phyloP scores from a whole-genome alignment of 768 basidiomycete genomes.

The Lyophyllum decastes region DNA sequence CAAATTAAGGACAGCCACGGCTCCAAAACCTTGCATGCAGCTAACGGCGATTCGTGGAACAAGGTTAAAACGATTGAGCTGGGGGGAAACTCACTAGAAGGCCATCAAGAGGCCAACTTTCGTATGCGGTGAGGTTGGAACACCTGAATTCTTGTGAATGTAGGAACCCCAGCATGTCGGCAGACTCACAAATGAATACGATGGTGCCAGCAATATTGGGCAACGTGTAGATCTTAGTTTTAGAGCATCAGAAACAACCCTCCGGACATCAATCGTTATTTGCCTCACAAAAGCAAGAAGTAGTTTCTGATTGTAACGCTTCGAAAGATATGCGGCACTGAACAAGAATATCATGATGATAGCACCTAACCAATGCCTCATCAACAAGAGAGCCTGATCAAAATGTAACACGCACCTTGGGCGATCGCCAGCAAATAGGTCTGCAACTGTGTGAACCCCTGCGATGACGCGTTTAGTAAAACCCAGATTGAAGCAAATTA shows the following conservation, averaged over 20 bases:
- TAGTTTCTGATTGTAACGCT: slow-evolving; percentile 44
- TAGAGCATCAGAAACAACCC: neutral
- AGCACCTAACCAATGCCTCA: slow-evolving; percentile 22
- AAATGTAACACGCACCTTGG: slow-evolving; percentile 27
- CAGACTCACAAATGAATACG: slow-evolving; percentile 39
- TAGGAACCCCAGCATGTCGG: neutral
- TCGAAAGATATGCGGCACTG: slow-evolving; percentile 42
- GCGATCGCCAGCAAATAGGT: slow-evolving; percentile 55
- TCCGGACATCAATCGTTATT: neutral
- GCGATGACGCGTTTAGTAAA: neutral
- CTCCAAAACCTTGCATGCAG: slow-evolving; percentile 48
- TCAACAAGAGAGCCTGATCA: slow-evolving; percentile 18
- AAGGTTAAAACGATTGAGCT: neutral
- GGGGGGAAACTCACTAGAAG: slow-evolving; percentile 41
- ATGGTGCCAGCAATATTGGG: slow-evolving; percentile 53
- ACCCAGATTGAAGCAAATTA: neutral
- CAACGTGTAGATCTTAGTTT: slow-evolving; percentile 40
- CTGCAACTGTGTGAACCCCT: slow-evolving; percentile 50
- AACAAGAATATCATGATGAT: slow-evolving; percentile 47
- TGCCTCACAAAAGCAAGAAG: slow-evolving; percentile 40
- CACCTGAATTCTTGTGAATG: slow-evolving; percentile 22
- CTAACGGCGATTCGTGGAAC: slow-evolving; percentile 20
- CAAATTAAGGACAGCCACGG: slow-evolving; percentile 46
- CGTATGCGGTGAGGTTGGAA: slow-evolving; percentile 37
- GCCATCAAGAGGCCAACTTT: slow-evolving; percentile 49